Base-by-base conservation (phyloP, 2,329 filamentous ascomycete genomes). In the Arthroderma uncinatum region DNA sequence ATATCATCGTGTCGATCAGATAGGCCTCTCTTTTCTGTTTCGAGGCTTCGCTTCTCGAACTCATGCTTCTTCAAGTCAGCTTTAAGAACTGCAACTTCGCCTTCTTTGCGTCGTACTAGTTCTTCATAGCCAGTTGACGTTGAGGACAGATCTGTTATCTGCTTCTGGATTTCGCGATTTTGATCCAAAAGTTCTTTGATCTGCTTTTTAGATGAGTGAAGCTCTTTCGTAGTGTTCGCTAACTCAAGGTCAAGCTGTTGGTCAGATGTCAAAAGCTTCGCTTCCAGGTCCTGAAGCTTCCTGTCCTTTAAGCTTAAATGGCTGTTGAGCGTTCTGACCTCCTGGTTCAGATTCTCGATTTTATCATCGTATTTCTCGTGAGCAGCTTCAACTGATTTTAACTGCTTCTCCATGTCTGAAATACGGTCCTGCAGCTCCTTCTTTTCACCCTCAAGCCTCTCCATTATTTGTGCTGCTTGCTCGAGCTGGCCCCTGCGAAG, bases 41-140 rank as follows among this genome's bases (percentile, higher is more conserved):
- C 89, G 36, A 95, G 83, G 12, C 78, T 79, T 60, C 83, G 84
- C 30, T 86, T 87, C 65, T 96, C 91, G 54, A 84, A 82, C 68
- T 95, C 87, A 63, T 86, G 85, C 62, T 86, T 89, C 68, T 86
- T 87, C 61, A 91, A 82, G 68, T 98, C 93, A 9, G 84, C 83
- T 64, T 90, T 89, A 34, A 97, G 79, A 48, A 97, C 79, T 0
- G 86, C 81, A 19, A 98, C 77, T 67, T 98, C 94, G 69, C 91
- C 95, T 68, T 98, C 93, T 70, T 97, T 98, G 59, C 87, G 85
- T 23, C 90, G 82, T 23, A 98, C 86, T 44, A 97, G 81, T 65
- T 97, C 92, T 71, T 98, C 93, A 63, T 95, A 97, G 67, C 91
- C 89, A 0, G 90, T 94, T 0, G 92, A 95, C 0, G 92, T 96